phyloP scores from a whole-genome alignment of 2,329 filamentous ascomycete species.

The Stachybotrys echinatus region DNA sequence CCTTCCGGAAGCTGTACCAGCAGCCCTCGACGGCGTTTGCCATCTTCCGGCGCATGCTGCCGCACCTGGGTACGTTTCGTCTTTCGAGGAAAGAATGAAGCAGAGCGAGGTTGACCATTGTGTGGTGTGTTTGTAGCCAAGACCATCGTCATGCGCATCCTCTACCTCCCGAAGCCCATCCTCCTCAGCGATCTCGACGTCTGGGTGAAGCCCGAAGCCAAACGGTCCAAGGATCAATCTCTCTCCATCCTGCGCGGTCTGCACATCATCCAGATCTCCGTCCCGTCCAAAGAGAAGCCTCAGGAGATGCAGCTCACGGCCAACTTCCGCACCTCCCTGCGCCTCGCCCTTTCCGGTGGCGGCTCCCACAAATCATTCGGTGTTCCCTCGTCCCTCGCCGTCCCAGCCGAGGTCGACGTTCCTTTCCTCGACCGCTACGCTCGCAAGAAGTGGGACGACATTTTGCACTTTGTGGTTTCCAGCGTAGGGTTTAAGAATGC shows the following conservation, averaged over 20 bases:
- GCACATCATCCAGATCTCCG: constrained; percentile 73
- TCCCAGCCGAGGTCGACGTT: constrained; percentile 60
- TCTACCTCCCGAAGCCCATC: constrained; percentile 83
- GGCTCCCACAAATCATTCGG: constrained; percentile 86
- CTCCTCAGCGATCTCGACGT: constrained; percentile 74
- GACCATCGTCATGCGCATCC: constrained; percentile 89
- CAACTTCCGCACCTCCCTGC: constrained; percentile 78
- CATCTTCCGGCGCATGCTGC: constrained; percentile 95
- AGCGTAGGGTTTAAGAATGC: constrained; percentile 54
- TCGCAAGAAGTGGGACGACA: constrained; percentile 87
- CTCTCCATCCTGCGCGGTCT: constrained; percentile 75
- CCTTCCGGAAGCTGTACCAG: constrained; percentile 87
- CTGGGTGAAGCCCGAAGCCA: constrained; percentile 69
- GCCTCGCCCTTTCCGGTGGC: constrained; percentile 81
- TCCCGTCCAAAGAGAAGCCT: constrained; percentile 54
- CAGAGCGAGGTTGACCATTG: no score
- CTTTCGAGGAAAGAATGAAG: not conserved
- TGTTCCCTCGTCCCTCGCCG: constrained; percentile 65
- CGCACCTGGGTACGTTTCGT: constrained; percentile 67
- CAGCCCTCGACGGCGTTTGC: constrained; percentile 93
- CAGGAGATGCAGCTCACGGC: constrained; percentile 72
- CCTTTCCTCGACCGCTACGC: constrained; percentile 80
- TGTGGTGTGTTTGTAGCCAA: constrained; percentile 59
- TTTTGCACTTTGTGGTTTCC: constrained; percentile 90
- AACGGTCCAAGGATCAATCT: constrained; percentile 66